Evolutionary conservation across 2,329 filamentous ascomycete genomes (phyloP).

Genomic region (Arachnomyces sp.): DNA sequence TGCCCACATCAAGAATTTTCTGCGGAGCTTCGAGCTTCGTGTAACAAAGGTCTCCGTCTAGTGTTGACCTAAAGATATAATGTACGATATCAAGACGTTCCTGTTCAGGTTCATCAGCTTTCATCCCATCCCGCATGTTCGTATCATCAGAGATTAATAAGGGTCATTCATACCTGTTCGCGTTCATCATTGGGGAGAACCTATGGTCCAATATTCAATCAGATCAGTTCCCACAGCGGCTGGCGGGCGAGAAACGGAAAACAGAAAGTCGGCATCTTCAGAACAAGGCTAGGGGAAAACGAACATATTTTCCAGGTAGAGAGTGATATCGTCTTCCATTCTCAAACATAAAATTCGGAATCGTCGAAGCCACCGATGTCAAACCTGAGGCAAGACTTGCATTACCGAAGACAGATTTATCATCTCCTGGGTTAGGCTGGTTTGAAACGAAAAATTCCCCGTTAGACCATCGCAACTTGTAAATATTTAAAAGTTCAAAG

Average conservation of each 20-base stretch:
- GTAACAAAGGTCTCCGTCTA: slow-evolving; percentile 2
- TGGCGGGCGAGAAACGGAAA: background rate
- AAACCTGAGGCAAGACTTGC: background rate
- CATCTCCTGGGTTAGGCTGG: background rate
- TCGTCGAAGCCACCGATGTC: slow-evolving; percentile 11
- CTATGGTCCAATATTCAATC: slow-evolving; percentile 7
- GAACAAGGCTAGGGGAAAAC: no score
- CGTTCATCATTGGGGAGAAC: slow-evolving; percentile 13
- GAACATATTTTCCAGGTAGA: no score
- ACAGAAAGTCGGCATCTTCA: no score
- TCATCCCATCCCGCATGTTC: slow-evolving; percentile 4
- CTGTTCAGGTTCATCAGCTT: slow-evolving; percentile 1
- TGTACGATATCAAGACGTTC: no score
- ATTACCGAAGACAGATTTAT: background rate
- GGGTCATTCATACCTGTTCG: slow-evolving; percentile 8
- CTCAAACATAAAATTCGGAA: slow-evolving; percentile 14
- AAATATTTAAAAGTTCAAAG: no score
- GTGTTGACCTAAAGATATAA: no score
- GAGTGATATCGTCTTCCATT: slow-evolving; percentile 17
- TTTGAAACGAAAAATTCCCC: no score
- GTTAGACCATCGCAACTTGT: no score
- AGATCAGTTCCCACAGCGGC: slow-evolving; percentile 12
- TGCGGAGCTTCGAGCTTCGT: slow-evolving; percentile 36
- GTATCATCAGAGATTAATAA: slow-evolving; percentile 2
- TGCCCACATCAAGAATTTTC: slow-evolving; percentile 43